A percentile compares a stretch with the other conserved stretches of the same genome.
phyloP scores from a whole-genome alignment of 441 rosid genomes.

The Erodium trifolium region DNA sequence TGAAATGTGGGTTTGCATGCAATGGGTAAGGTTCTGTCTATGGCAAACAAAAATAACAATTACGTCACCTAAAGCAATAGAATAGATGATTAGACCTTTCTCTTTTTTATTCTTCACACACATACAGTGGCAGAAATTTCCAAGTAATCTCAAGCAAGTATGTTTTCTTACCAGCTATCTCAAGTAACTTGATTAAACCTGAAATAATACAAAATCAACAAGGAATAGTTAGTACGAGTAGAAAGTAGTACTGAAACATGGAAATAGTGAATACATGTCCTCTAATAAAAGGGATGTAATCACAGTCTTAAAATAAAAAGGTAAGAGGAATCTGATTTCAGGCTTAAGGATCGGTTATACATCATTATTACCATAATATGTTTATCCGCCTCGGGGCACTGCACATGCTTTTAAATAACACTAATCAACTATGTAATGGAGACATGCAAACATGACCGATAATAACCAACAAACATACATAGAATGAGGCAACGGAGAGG shows the following conservation, averaged over 20 bases:
- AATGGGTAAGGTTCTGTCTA: not conserved
- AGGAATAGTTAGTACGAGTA: not conserved
- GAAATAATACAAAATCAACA: not conserved
- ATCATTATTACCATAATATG: not conserved
- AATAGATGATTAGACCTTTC: not conserved
- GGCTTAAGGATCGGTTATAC: not conserved
- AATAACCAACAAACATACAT: too few species aligned
- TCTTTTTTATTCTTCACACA: not conserved
- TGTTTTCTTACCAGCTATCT: not conserved
- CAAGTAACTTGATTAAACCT: not conserved
- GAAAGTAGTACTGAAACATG: not conserved
- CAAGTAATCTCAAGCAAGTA: not conserved
- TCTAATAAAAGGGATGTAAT: not conserved
- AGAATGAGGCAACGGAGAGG: too few species aligned
- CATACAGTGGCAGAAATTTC: not conserved
- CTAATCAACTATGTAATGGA: too few species aligned
- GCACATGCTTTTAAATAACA: too few species aligned
- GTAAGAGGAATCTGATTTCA: not conserved
- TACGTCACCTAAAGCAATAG: not conserved
- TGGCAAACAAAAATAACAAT: not conserved
- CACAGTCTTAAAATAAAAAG: not conserved
- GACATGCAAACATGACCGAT: too few species aligned
- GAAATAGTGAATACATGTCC: not conserved
- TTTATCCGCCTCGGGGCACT: too few species aligned
- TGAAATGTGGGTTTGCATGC: not conserved